Conservation (phyloP, 2,329 filamentous ascomycete species). For the Neocucurbitaria cava region DNA sequence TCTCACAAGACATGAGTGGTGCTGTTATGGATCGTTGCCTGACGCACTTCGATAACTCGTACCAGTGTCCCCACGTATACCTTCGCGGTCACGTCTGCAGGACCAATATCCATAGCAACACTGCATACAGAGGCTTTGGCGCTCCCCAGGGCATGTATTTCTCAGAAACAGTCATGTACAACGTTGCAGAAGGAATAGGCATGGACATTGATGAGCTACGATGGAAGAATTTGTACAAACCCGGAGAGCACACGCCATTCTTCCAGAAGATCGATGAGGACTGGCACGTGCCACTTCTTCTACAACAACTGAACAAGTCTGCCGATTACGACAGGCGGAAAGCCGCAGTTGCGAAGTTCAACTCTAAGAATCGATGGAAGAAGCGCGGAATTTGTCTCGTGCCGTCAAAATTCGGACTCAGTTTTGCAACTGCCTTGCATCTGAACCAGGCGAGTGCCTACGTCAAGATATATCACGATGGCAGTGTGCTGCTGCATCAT, state of each 20-base stretch:
- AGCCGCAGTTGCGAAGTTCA: slow-evolving; percentile 76
- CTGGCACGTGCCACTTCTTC: slow-evolving; percentile 94
- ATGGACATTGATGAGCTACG: slow-evolving; percentile 83
- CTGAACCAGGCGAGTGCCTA: slow-evolving; percentile 93
- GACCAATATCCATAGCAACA: slow-evolving; percentile 97
- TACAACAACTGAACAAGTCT: slow-evolving; percentile 80
- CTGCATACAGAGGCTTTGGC: slow-evolving; percentile 93
- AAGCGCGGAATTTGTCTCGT: slow-evolving; percentile 86
- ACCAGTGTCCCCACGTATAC: slow-evolving; percentile 82
- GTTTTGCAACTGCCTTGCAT: slow-evolving; percentile 85
- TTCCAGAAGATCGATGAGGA: slow-evolving; percentile 81
- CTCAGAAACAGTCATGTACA: slow-evolving; percentile 83
- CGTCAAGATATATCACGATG: slow-evolving; percentile 95
- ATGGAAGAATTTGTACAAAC: slow-evolving; percentile 83
- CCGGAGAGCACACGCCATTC: slow-evolving; percentile 82
- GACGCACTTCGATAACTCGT: slow-evolving; percentile 86
- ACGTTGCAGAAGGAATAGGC: slow-evolving; percentile 84
- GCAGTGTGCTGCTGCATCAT: slow-evolving; percentile 88
- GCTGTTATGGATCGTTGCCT: slow-evolving; percentile 86
- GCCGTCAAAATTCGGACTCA: slow-evolving; percentile 96
- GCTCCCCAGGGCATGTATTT: slow-evolving; percentile 96
- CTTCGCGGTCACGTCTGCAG: slow-evolving; percentile 87
- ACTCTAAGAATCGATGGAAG: slow-evolving; percentile 84
- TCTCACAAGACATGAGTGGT: slow-evolving; percentile 70
- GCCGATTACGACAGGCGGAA: slow-evolving; percentile 74